Evolutionary conservation across 768 basidiomycete species (phyloP).

Genomic region (Filobasidium floriforme): DNA sequence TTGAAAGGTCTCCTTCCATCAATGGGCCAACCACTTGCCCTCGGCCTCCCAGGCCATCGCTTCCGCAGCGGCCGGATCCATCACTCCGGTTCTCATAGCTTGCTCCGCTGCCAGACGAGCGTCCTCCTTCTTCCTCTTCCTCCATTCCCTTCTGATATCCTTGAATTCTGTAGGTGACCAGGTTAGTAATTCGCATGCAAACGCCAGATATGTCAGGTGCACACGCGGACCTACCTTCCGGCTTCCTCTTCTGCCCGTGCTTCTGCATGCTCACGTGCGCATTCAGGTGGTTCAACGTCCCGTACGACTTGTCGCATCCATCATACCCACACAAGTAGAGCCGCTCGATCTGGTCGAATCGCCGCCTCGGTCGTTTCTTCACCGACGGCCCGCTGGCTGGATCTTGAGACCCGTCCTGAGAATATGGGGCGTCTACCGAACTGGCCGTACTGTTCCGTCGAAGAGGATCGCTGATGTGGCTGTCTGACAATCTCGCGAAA

Average conservation of each 20-base stretch:
- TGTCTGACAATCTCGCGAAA: conserved; percentile 2
- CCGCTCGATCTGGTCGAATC: conserved; percentile 83
- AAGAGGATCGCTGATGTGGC: background rate
- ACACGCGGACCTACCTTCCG: conserved; percentile 60
- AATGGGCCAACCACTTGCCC: conserved; percentile 20
- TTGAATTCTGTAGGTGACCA: conserved; percentile 69
- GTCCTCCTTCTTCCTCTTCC: conserved; percentile 79
- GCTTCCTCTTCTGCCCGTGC: conserved; percentile 82
- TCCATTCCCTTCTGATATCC: conserved; percentile 92
- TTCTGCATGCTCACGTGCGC: conserved; percentile 98
- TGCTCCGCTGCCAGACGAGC: conserved; percentile 30
- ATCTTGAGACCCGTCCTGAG: conserved; percentile 6
- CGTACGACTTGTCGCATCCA: conserved; percentile 69
- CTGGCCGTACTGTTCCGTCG: background rate
- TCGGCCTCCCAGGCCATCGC: conserved; percentile 15
- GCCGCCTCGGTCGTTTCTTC: conserved; percentile 47
- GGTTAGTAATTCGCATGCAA: conserved; percentile 7
- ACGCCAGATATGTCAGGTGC: conserved; percentile 3
- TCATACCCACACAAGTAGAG: conserved; percentile 69
- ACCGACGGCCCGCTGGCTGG: conserved; percentile 28
- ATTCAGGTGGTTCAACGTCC: conserved; percentile 93
- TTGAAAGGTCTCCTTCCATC: no score
- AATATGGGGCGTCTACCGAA: background rate
- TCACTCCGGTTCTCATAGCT: conserved; percentile 21
- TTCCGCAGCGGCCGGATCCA: conserved; percentile 15